phyloP scores from a whole-genome alignment of 306 rosid species.

The Abrus precatorius region DNA sequence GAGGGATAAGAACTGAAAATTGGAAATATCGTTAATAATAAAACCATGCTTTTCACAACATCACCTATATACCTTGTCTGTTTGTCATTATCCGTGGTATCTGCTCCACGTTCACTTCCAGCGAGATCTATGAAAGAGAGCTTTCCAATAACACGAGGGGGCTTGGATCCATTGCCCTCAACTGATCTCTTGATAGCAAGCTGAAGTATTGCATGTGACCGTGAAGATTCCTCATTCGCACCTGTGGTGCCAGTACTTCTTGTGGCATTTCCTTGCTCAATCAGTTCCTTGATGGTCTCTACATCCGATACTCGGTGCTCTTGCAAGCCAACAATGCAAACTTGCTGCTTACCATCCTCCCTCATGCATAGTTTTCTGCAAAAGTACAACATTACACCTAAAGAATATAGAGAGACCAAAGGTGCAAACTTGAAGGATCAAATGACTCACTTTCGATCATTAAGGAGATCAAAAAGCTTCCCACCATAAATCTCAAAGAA shows the following conservation, averaged over 20 bases:
- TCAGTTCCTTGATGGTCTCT: constrained; percentile 86
- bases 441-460: constrained; percentile 78
- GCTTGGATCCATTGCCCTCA: constrained; percentile 83
- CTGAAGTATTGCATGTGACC: constrained; percentile 97
- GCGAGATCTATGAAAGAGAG: constrained; percentile 96
- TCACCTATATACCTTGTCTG: constrained; percentile 75
- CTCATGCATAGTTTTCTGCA: constrained; percentile 95
- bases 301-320: constrained; percentile 88
- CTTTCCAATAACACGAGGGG: constrained; percentile 86
- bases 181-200: constrained; percentile 81
- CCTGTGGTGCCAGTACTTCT: constrained; percentile 97
- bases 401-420: constrained; percentile 36
- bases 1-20: constrained; percentile 27
- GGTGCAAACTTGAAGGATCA: constrained; percentile 30
- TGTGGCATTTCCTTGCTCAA: constrained; percentile 86
- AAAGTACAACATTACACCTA: constrained; percentile 48
- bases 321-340: constrained; percentile 94
- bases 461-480: constrained; percentile 91
- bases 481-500: constrained; percentile 97
- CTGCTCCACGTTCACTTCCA: constrained; percentile 99
- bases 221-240: constrained; percentile 95
- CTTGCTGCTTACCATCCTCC: constrained; percentile 94
- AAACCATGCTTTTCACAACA: not conserved
- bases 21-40: not conserved
- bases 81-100: constrained; percentile 94